Conservation (phyloP, 441 rosid species). For the Pelargonium fulgidum region DNA sequence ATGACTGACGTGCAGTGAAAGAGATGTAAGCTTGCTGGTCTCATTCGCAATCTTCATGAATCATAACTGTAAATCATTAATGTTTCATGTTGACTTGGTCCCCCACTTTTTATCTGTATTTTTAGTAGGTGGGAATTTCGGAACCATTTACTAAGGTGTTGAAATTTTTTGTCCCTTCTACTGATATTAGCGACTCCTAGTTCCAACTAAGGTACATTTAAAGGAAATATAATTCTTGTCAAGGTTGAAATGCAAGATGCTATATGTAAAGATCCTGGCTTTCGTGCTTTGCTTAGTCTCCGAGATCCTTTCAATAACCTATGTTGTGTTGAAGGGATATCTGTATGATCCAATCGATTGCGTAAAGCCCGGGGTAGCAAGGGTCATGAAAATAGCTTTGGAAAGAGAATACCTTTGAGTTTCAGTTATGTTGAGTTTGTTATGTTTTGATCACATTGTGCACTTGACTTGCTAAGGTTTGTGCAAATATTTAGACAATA, state of each 20-base stretch:
- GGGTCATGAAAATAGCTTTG: no score
- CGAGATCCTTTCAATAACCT: no score
- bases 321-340: no score
- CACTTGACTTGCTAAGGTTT: neutral
- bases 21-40: neutral
- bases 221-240: neutral
- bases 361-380: no score
- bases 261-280: no score
- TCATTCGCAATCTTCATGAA: neutral
- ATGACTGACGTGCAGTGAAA: slow-evolving; percentile 20
- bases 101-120: neutral
- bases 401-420: neutral
- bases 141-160: neutral
- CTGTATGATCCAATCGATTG: no score
- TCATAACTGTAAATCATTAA: slow-evolving; percentile 7
- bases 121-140: slow-evolving; percentile 7
- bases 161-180: neutral
- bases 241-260: neutral
- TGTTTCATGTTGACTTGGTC: neutral
- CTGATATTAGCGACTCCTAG: neutral
- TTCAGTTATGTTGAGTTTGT: neutral
- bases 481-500: neutral
- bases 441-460: neutral
- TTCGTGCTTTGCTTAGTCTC: no score
- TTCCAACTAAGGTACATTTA: neutral